Evolutionary conservation across 192 early-diverging fungal species (phyloP).

Genomic region (Coemansia sp.): DNA sequence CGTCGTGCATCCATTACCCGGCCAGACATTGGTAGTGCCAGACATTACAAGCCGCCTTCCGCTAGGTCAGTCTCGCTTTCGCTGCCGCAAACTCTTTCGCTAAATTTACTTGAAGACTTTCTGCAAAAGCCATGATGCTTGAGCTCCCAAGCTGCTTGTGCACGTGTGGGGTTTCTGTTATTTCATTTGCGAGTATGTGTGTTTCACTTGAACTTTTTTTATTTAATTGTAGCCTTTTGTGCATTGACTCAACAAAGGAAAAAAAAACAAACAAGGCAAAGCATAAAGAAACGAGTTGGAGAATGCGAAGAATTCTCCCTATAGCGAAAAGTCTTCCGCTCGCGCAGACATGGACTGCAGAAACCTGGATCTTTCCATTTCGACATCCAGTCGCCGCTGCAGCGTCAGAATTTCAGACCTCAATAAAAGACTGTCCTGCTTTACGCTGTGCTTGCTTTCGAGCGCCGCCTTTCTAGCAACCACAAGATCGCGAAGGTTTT

Average conservation of each 20-base stretch:
- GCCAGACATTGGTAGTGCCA: no score
- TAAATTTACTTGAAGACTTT: neutral
- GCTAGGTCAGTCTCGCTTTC: no score
- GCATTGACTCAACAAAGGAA: no score
- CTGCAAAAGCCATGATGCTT: constrained; percentile 1
- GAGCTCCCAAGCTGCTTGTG: no score
- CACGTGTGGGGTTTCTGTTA: constrained; percentile 5
- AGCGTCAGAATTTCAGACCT: constrained; percentile 52
- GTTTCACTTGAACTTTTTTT: no score
- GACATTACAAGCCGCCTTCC: no score
- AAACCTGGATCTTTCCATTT: constrained; percentile 52
- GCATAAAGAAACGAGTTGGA: neutral
- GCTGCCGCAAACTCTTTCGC: neutral
- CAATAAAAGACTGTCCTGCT: constrained; percentile 51
- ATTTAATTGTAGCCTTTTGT: no score
- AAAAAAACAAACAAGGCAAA: no score
- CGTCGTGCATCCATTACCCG: no score
- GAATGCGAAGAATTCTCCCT: neutral
- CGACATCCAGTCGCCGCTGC: constrained; percentile 51
- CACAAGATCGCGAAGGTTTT: constrained; percentile 51
- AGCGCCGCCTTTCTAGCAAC: constrained; percentile 41
- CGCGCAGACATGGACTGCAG: constrained; percentile 25
- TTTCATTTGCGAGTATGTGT: neutral
- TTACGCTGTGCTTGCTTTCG: constrained; percentile 50
- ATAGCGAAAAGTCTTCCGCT: constrained; percentile 9